Conservation (phyloP, 805 yeast genomes). For the Ogataea nakhonphanomensis region DNA sequence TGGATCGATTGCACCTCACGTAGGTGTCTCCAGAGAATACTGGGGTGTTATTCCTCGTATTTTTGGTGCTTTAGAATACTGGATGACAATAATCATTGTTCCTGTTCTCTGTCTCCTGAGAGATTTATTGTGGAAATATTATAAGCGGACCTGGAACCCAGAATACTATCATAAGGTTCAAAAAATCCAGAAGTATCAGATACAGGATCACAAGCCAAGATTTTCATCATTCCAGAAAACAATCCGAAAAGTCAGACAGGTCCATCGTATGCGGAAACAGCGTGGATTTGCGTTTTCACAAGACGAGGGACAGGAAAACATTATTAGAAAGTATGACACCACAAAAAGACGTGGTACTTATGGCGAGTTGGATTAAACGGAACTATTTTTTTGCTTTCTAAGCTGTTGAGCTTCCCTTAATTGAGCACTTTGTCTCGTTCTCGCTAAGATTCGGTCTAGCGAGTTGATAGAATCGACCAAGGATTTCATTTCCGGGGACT, state of each 20-base stretch:
- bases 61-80: conserved; percentile 74
- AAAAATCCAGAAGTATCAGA: conserved; percentile 92
- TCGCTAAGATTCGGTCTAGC: conserved; percentile 2
- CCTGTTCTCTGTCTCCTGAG: conserved; percentile 77
- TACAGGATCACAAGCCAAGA: conserved; percentile 92
- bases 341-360: conserved; percentile 55
- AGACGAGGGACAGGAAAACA: conserved; percentile 87
- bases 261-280: conserved; percentile 95
- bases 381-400: background rate
- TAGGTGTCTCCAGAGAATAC: conserved; percentile 79
- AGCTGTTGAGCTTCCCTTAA: conserved; percentile 4
- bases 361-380: conserved; percentile 29
- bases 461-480: conserved; percentile 5
- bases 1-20: conserved; percentile 78
- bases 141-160: conserved; percentile 86
- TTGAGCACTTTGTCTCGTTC: background rate
- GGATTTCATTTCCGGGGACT: background rate
- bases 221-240: conserved; percentile 97
- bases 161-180: conserved; percentile 93
- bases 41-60: conserved; percentile 73
- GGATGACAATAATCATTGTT: conserved; percentile 77
- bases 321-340: conserved; percentile 92
- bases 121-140: conserved; percentile 92
- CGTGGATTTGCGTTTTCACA: conserved; percentile 98
- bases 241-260: conserved; percentile 95